Evolutionary conservation across 2,329 filamentous ascomycete genomes (phyloP).

Genomic region (Aspergillus amoenus): DNA sequence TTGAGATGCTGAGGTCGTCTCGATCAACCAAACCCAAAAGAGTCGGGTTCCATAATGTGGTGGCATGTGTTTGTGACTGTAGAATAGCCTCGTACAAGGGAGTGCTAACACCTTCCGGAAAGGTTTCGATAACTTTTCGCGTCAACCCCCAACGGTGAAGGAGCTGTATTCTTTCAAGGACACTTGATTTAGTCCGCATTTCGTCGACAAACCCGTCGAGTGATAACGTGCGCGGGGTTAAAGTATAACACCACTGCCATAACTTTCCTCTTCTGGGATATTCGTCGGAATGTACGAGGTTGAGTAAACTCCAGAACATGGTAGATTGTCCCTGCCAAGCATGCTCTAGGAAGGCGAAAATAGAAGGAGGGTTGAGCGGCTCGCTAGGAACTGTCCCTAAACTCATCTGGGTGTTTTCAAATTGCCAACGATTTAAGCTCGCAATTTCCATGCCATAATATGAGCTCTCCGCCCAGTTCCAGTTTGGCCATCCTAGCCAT

Average conservation of each 20-base stretch:
- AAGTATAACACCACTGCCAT: constrained; percentile 38
- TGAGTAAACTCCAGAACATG: constrained; percentile 52
- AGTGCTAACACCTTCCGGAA: constrained; percentile 80
- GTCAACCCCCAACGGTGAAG: constrained; percentile 69
- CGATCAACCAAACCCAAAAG: constrained; percentile 76
- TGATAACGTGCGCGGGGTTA: constrained; percentile 67
- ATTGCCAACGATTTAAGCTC: constrained; percentile 54
- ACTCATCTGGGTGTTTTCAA: constrained; percentile 53
- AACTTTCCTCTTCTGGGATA: constrained; percentile 29
- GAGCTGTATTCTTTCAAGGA: constrained; percentile 67
- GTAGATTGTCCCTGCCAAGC: constrained; percentile 34
- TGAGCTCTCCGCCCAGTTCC: constrained; percentile 53
- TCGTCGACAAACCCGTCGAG: constrained; percentile 67
- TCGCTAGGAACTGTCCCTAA: constrained; percentile 47
- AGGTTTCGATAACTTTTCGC: constrained; percentile 67
- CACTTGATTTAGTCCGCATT: constrained; percentile 50
- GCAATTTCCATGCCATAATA: constrained; percentile 64
- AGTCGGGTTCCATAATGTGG: constrained; percentile 69
- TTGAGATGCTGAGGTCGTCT: constrained; percentile 72
- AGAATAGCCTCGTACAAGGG: constrained; percentile 81
- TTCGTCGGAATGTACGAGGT: constrained; percentile 43
- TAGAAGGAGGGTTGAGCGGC: constrained; percentile 58
- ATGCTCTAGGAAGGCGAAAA: constrained; percentile 56
- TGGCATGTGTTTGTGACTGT: constrained; percentile 79
- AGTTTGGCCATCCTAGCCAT: constrained; percentile 75